Conservation (phyloP, 2,329 filamentous ascomycete genomes). For the Fusarium praegraminearum region DNA sequence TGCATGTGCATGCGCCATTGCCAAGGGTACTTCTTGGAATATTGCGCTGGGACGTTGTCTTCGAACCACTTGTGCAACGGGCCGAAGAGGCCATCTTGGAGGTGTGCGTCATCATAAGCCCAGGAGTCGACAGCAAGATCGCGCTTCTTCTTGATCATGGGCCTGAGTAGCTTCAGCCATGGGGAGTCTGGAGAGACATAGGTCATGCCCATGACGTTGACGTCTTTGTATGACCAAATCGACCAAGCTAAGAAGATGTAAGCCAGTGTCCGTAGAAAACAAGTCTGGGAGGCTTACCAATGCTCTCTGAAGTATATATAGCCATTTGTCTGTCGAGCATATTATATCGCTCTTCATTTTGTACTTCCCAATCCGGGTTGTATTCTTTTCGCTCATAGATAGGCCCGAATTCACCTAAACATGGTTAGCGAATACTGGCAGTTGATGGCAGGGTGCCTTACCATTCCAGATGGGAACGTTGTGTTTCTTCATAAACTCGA, state of each 20-base stretch:
- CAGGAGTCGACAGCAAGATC: constrained; percentile 66
- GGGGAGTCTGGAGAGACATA: constrained; percentile 58
- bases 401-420: constrained; percentile 61
- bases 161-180: constrained; percentile 63
- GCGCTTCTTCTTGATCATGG: constrained; percentile 68
- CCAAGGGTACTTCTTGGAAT: constrained; percentile 60
- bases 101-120: constrained; percentile 55
- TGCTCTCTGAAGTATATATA: constrained; percentile 49
- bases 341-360: constrained; percentile 54
- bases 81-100: constrained; percentile 52
- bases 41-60: constrained; percentile 57
- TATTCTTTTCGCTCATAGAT: constrained; percentile 58
- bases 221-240: constrained; percentile 70
- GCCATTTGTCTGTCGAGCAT: constrained; percentile 56
- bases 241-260: constrained; percentile 58
- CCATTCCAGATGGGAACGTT: constrained; percentile 59
- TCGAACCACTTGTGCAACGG: constrained; percentile 58
- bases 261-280: background rate
- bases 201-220: constrained; percentile 67
- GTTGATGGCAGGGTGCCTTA: background rate
- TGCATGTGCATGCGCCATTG: constrained; percentile 64
- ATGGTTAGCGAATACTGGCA: background rate
- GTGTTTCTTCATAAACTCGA: constrained; percentile 56
- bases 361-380: constrained; percentile 41
- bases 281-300: constrained; percentile 11